A percentile compares a stretch with the other conserved stretches of the same genome.
These are phyloP conservation scores for Chaetothyriales sp. DNA, from an alignment of 2,329 filamentous ascomycete genomes.

Conservation along the genomic window DNA sequence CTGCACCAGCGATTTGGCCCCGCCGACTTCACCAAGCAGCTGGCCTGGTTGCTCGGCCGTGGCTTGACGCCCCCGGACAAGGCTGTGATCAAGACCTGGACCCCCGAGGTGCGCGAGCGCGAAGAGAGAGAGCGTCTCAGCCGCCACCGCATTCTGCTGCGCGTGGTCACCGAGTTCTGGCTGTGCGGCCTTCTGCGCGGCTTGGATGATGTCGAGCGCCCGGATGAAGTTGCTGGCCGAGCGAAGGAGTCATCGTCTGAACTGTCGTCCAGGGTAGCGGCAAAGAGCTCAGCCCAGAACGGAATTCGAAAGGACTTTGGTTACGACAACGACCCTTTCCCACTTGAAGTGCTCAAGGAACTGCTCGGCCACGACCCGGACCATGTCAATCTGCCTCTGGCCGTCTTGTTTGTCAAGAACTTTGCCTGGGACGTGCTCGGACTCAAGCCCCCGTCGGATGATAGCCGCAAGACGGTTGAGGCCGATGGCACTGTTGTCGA, in stretches of 20 bases:
- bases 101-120: constrained; percentile 71
- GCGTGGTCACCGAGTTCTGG: constrained; percentile 92
- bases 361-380: constrained; percentile 86
- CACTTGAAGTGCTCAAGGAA: constrained; percentile 93
- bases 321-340: constrained; percentile 73
- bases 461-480: constrained; percentile 70
- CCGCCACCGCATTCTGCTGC: constrained; percentile 69
- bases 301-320: constrained; percentile 41
- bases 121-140: constrained; percentile 89
- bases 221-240: constrained; percentile 43
- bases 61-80: constrained; percentile 86
- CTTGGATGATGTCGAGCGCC: constrained; percentile 51
- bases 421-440: constrained; percentile 94
- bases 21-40: constrained; percentile 72
- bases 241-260: constrained; percentile 35
- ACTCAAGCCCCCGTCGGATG: constrained; percentile 52
- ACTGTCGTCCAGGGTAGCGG: constrained; percentile 4
- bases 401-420: constrained; percentile 89
- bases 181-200: constrained; percentile 76
- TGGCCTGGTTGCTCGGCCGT: constrained; percentile 84
- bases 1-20: constrained; percentile 90
- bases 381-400: constrained; percentile 74
- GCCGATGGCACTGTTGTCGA: constrained; percentile 57
- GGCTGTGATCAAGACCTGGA: constrained; percentile 59
- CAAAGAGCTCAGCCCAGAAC: constrained; percentile 40